A percentile compares a stretch with the other conserved stretches of the same genome.
phyloP scores from a whole-genome alignment of 768 basidiomycete species.

The Cystofilobasidium ferigula region DNA sequence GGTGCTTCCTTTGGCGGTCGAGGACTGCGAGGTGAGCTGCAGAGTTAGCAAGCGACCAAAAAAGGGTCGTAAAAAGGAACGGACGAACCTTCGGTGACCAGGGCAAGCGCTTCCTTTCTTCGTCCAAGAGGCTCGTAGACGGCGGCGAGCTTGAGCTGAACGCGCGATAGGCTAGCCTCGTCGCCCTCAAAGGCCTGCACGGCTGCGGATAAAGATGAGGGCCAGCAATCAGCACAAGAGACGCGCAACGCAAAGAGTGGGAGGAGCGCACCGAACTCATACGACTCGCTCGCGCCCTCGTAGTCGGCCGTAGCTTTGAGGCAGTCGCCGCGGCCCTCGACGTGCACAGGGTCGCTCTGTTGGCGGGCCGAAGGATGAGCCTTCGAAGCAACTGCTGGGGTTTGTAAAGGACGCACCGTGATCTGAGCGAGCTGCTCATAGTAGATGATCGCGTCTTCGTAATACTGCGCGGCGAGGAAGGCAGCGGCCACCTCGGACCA shows the following conservation, averaged over 20 bases:
- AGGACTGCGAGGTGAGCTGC: slow-evolving; percentile 24
- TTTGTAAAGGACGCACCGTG: slow-evolving; percentile 7
- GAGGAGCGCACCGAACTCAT: slow-evolving; percentile 58
- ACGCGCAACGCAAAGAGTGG: background rate
- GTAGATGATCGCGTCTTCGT: slow-evolving; percentile 64
- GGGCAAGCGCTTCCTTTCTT: slow-evolving; percentile 64
- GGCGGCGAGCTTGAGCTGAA: slow-evolving; percentile 83
- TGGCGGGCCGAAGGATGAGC: no score
- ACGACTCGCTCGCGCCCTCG: slow-evolving; percentile 67
- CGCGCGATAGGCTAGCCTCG: slow-evolving; percentile 41
- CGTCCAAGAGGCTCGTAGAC: slow-evolving; percentile 76
- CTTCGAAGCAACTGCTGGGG: no score
- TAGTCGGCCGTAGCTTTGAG: slow-evolving; percentile 48
- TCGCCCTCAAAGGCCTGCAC: slow-evolving; percentile 33
- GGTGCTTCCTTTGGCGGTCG: slow-evolving; percentile 5
- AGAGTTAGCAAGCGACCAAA: slow-evolving; percentile 14
- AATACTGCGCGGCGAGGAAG: slow-evolving; percentile 40
- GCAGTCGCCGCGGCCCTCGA: slow-evolving; percentile 26
- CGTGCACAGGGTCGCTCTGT: slow-evolving; percentile 22
- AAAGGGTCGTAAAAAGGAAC: background rate
- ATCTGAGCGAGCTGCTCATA: slow-evolving; percentile 64
- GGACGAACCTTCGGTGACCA: slow-evolving; percentile 66
- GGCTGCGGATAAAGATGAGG: slow-evolving; percentile 44
- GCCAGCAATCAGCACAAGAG: background rate
- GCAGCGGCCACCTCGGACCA: slow-evolving; percentile 25